Conservation (phyloP, 768 basidiomycete species). For the Suillus fuscotomentosus region DNA sequence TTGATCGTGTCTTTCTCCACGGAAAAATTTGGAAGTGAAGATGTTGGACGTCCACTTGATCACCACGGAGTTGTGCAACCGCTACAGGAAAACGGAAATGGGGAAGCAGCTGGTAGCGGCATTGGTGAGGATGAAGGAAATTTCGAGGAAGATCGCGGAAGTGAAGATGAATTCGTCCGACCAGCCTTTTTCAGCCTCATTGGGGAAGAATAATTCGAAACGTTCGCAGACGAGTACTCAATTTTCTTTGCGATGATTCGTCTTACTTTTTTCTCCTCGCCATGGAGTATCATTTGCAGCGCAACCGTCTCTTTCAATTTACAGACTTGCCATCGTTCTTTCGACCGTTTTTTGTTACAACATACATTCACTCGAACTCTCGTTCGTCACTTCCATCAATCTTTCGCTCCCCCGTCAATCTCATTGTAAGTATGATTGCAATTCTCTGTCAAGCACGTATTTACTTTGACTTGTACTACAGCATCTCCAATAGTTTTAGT, state of each 20-base stretch:
- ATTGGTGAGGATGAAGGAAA: neutral
- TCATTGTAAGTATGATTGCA: neutral
- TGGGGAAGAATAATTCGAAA: neutral
- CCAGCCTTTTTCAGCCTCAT: neutral
- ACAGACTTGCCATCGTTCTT: neutral
- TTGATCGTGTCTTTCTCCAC: slow-evolving; percentile 21
- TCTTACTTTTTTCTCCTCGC: neutral
- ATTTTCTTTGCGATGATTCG: neutral
- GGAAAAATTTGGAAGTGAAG: neutral
- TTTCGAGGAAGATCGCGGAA: neutral
- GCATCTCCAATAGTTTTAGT: neutral
- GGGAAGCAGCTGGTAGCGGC: neutral
- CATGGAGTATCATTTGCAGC: neutral
- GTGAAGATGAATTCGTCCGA: neutral
- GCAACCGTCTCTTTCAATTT: neutral
- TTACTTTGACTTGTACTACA: neutral
- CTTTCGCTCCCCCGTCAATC: neutral
- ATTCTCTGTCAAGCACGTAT: neutral
- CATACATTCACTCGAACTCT: neutral
- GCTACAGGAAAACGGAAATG: neutral
- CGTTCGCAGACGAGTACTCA: neutral
- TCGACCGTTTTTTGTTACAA: neutral
- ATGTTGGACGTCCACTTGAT: neutral
- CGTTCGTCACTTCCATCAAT: neutral
- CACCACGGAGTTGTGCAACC: neutral